A percentile compares a stretch with the other conserved stretches of the same genome.
These are phyloP conservation scores for Schizothecium vesticola DNA, from an alignment of 495 filamentous ascomycete species.

Conservation along the genomic window DNA sequence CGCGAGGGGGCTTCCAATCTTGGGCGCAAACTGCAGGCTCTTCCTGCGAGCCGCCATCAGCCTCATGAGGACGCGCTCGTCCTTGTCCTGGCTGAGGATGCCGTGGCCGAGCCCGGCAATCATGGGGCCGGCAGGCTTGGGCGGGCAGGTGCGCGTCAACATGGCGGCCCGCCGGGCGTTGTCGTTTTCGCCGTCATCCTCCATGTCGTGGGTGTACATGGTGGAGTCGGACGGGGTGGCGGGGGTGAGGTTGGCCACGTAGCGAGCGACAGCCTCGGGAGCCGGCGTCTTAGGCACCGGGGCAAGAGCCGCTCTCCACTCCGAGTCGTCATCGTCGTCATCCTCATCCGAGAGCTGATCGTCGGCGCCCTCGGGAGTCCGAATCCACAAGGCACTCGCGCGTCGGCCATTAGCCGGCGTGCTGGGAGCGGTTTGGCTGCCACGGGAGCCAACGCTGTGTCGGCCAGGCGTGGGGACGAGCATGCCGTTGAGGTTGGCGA, in stretches of 20 bases:
- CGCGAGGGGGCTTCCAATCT: conserved; percentile 69
- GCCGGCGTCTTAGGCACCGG: conserved; percentile 52
- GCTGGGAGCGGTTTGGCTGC: conserved; percentile 36
- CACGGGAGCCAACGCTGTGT: conserved; percentile 27
- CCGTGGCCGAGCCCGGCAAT: conserved; percentile 36
- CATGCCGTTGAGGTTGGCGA: conserved; percentile 67
- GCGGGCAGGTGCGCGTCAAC: conserved; percentile 68
- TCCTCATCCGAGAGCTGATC: conserved; percentile 25
- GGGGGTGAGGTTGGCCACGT: conserved; percentile 36
- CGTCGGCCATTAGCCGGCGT: conserved; percentile 35
- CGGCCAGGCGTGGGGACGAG: conserved; percentile 45
- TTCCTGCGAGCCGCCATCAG: conserved; percentile 72
- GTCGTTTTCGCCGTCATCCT: conserved; percentile 13
- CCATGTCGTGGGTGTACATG: not conserved
- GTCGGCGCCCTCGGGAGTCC: conserved; percentile 27
- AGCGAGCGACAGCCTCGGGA: conserved; percentile 41
- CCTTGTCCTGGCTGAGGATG: conserved; percentile 36
- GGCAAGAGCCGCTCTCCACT: conserved; percentile 38
- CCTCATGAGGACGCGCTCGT: conserved; percentile 53
- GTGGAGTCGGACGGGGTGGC: conserved; percentile 24
- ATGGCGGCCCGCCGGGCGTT: conserved; percentile 45
- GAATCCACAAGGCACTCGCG: conserved; percentile 48
- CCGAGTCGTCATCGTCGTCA: conserved; percentile 22
- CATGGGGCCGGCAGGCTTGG: conserved; percentile 44
- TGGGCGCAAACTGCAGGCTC: conserved; percentile 77